A percentile compares a stretch with the other conserved stretches of the same genome.
phyloP scores from a whole-genome alignment of 345 rosid species.

The Ailanthus altissimus region DNA sequence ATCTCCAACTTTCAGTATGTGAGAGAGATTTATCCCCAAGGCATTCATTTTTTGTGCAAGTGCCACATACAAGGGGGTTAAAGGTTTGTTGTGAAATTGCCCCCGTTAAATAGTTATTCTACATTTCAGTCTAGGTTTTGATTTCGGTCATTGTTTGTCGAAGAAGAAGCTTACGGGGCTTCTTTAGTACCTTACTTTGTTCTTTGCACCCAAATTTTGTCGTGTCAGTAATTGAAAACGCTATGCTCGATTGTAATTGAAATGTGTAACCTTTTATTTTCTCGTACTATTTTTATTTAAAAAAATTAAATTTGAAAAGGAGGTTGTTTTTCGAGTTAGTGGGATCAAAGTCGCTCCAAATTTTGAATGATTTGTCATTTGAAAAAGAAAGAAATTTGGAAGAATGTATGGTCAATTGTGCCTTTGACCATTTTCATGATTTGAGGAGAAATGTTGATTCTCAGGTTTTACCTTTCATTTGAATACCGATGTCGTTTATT shows the following conservation, averaged over 20 bases:
- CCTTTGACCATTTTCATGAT: neutral
- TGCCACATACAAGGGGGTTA: constrained; percentile 34
- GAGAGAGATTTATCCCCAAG: constrained; percentile 34
- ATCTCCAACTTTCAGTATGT: constrained; percentile 5
- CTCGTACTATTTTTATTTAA: neutral
- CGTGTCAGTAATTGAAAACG: neutral
- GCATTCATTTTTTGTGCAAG: constrained; percentile 45
- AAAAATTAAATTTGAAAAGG: too few species aligned
- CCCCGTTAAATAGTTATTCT: constrained; percentile 33
- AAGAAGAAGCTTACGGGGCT: constrained; percentile 9
- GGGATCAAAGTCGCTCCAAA: too few species aligned
- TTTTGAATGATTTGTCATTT: too few species aligned
- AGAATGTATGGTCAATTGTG: neutral
- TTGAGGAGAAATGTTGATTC: too few species aligned
- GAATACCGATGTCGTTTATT: too few species aligned
- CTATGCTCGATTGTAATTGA: constrained; percentile 8
- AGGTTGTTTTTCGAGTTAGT: too few species aligned
- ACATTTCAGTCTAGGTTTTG: constrained; percentile 23
- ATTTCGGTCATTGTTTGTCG: constrained; percentile 11
- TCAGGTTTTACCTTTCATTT: too few species aligned
- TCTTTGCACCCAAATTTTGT: constrained; percentile 15
- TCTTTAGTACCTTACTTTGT: neutral
- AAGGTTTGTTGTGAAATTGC: constrained; percentile 8
- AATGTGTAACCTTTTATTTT: neutral
- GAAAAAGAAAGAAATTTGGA: neutral